These are phyloP conservation scores for Chara braunii DNA, from an alignment of 139 green algal genomes.

Conservation along the genomic window DNA sequence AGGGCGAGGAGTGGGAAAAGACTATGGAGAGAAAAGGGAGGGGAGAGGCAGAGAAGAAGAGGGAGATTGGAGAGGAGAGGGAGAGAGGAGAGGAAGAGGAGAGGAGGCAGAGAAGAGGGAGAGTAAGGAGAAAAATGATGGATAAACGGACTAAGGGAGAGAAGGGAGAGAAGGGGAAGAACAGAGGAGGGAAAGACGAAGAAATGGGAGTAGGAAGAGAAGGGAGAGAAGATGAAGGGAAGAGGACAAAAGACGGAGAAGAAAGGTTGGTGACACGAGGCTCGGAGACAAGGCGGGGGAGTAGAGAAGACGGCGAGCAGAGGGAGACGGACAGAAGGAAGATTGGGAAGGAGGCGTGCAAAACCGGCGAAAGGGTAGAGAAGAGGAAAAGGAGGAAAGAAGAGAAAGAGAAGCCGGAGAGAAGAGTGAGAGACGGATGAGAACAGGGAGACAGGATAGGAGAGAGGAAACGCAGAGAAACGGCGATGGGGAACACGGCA, in stretches of 20 bases:
- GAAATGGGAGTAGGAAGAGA: neutral
- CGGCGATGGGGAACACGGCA: neutral
- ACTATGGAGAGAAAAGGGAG: neutral
- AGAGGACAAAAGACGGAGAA: neutral
- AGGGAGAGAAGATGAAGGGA: neutral
- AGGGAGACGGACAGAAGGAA: slow-evolving; percentile 5
- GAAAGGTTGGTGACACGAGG: neutral
- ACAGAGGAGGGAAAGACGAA: neutral
- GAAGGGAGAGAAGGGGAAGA: neutral
- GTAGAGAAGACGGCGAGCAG: neutral
- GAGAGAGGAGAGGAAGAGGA: neutral
- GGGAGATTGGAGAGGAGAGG: neutral
- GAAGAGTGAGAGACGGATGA: neutral
- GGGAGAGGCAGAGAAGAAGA: neutral
- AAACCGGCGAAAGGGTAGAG: slow-evolving; percentile 6
- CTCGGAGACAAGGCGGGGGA: neutral
- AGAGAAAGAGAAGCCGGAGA: neutral
- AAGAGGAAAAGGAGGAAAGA: neutral
- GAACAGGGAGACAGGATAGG: slow-evolving; percentile 3
- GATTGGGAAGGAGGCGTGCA: neutral
- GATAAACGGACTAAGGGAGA: neutral
- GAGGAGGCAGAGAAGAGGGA: neutral
- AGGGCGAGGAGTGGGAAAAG: neutral
- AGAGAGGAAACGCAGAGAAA: neutral
- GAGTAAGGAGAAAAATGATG: neutral